These are phyloP conservation scores for Penicillium verhagenii DNA, from an alignment of 495 filamentous ascomycete genomes.

Conservation along the genomic window DNA sequence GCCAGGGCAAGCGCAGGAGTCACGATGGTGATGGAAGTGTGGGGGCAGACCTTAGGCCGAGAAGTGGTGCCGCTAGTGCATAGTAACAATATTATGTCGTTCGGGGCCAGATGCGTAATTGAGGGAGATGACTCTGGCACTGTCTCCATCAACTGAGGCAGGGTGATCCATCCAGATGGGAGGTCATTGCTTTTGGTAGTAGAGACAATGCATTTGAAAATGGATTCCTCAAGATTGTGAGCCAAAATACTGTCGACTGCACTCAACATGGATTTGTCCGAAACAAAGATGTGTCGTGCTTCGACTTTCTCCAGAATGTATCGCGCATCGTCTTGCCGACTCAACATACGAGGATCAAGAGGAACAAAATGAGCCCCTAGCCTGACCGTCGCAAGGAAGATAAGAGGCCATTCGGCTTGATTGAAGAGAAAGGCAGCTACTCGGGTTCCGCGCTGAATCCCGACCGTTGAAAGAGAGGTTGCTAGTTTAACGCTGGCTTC, in stretches of 20 bases:
- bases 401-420: slow-evolving; percentile 31
- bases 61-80: slow-evolving; percentile 42
- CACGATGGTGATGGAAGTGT: slow-evolving; percentile 24
- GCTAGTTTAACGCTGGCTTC: slow-evolving; percentile 13
- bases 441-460: slow-evolving; percentile 10
- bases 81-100: no score
- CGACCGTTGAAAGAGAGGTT: slow-evolving; percentile 4
- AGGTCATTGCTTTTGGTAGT: no score
- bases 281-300: slow-evolving; percentile 26
- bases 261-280: slow-evolving; percentile 2
- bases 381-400: slow-evolving; percentile 29
- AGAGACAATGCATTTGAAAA: no score
- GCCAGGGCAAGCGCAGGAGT: slow-evolving; percentile 18
- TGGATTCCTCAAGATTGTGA: no score
- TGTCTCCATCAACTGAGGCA: no score
- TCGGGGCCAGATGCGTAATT: slow-evolving; percentile 24
- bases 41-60: slow-evolving; percentile 37
- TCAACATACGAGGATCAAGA: slow-evolving; percentile 25
- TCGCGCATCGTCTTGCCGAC: slow-evolving; percentile 9
- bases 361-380: slow-evolving; percentile 29
- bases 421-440: slow-evolving; percentile 31
- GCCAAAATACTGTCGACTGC: no score
- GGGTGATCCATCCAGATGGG: no score
- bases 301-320: slow-evolving; percentile 17
- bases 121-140: background rate